A percentile compares a stretch with the other conserved stretches of the same genome.
phyloP scores from a whole-genome alignment of 2,329 filamentous ascomycete species.

The Stylonectria norvegica region DNA sequence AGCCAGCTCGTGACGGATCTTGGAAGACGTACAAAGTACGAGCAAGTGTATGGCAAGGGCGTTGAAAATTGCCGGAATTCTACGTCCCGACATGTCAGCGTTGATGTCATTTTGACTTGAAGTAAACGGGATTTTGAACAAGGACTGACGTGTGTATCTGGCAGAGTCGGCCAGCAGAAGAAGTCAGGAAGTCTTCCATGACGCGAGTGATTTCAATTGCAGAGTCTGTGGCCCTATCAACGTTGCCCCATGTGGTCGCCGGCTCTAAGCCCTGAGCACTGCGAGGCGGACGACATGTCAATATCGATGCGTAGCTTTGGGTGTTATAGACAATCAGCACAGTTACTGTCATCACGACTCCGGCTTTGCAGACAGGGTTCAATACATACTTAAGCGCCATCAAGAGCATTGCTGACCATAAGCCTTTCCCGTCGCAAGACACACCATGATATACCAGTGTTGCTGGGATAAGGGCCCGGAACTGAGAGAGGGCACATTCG shows the following conservation, averaged over 20 bases:
- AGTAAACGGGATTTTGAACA: not conserved
- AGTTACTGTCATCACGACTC: not conserved
- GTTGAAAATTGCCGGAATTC: not conserved
- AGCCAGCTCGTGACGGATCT: not conserved
- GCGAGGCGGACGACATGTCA: not conserved
- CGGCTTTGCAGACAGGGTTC: not conserved
- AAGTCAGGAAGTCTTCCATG: not conserved
- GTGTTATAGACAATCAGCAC: not conserved
- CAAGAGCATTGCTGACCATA: not conserved
- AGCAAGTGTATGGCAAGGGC: not conserved
- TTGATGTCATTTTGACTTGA: not conserved
- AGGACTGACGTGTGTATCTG: not conserved
- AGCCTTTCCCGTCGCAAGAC: not conserved
- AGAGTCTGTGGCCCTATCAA: not conserved
- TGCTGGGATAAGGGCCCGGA: not conserved
- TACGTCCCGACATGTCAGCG: not conserved
- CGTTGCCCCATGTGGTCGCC: not conserved
- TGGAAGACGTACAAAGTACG: not conserved
- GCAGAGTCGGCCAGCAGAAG: not conserved
- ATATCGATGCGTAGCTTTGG: not conserved
- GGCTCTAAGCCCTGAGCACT: not conserved
- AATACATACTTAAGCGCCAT: not conserved
- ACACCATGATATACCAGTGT: not conserved
- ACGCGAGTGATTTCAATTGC: not conserved
- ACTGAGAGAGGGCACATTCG: not conserved